These are phyloP conservation scores for Boletus edulis DNA, from an alignment of 768 basidiomycete genomes.

Conservation along the genomic window DNA sequence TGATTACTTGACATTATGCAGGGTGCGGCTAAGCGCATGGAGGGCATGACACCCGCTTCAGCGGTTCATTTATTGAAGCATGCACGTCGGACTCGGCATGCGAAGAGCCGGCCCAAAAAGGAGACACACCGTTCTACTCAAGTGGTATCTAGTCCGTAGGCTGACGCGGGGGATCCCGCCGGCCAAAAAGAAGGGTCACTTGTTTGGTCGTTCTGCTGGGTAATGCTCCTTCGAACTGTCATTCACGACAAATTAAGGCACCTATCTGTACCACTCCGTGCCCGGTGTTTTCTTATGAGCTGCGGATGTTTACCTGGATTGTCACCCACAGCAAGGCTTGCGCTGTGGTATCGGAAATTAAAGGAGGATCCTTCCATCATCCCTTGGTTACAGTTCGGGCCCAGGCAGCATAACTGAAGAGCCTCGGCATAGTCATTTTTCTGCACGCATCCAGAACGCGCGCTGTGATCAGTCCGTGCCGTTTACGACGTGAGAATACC, in stretches of 20 bases:
- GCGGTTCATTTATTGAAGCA: constrained; percentile 67
- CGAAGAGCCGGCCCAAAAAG: not conserved
- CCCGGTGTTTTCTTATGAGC: not conserved
- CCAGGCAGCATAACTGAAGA: not conserved
- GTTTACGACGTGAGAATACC: constrained; percentile 6
- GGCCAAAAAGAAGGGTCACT: not conserved
- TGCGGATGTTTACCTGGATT: not conserved
- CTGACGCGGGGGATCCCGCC: not conserved
- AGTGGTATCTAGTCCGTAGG: not conserved
- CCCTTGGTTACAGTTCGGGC: no score
- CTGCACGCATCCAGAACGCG: not conserved
- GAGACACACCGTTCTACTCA: not conserved
- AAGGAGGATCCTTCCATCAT: not conserved
- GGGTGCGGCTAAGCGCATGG: constrained; percentile 93
- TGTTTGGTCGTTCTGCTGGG: not conserved
- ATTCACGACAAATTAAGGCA: not conserved
- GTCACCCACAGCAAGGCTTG: not conserved
- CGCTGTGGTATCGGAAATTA: not conserved
- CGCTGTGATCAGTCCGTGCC: not conserved
- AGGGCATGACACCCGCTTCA: constrained; percentile 86
- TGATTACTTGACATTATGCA: constrained; percentile 27
- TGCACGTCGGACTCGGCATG: constrained; percentile 42
- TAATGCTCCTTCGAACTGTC: not conserved
- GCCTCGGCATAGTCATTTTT: not conserved
- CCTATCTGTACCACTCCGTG: not conserved